A percentile compares a stretch with the other conserved stretches of the same genome.
These are phyloP conservation scores for Aspergillus steynii DNA, from an alignment of 495 filamentous ascomycete species.

Conservation along the genomic window DNA sequence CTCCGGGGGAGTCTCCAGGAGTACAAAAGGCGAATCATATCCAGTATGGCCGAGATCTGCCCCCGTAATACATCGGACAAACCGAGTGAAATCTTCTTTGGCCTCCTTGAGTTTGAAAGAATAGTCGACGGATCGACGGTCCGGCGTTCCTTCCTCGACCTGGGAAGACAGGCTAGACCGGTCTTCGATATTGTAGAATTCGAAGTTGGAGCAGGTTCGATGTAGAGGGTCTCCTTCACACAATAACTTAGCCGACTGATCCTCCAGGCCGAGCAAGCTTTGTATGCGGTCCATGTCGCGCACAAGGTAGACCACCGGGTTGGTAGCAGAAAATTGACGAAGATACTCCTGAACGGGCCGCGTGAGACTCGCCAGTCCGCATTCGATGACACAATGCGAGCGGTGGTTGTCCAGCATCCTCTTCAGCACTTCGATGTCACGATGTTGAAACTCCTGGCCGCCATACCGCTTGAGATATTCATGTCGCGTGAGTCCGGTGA, in stretches of 20 bases:
- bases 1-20: conserved; percentile 67
- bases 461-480: conserved; percentile 65
- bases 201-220: conserved; percentile 71
- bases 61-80: conserved; percentile 66
- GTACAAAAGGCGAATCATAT: conserved; percentile 71
- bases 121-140: conserved; percentile 49
- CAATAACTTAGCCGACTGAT: conserved; percentile 54
- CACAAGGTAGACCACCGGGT: conserved; percentile 74
- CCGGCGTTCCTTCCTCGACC: conserved; percentile 36
- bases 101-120: conserved; percentile 71
- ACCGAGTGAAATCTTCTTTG: conserved; percentile 71
- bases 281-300: conserved; percentile 68
- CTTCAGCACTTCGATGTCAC: conserved; percentile 66
- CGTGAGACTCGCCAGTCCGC: conserved; percentile 60
- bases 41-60: conserved; percentile 53
- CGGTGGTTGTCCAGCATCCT: conserved; percentile 65
- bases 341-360: conserved; percentile 58
- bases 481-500: conserved; percentile 63
- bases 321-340: conserved; percentile 56
- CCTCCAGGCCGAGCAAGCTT: conserved; percentile 59
- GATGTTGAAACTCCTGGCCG: conserved; percentile 62
- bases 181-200: conserved; percentile 74
- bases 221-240: conserved; percentile 54
- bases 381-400: conserved; percentile 70
- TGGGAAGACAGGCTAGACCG: conserved; percentile 26